Evolutionary conservation across 129 eudicot genomes (phyloP), one percentile per base, ranked within the genome.

Genomic region (Oenanthe sinensis): DNA sequence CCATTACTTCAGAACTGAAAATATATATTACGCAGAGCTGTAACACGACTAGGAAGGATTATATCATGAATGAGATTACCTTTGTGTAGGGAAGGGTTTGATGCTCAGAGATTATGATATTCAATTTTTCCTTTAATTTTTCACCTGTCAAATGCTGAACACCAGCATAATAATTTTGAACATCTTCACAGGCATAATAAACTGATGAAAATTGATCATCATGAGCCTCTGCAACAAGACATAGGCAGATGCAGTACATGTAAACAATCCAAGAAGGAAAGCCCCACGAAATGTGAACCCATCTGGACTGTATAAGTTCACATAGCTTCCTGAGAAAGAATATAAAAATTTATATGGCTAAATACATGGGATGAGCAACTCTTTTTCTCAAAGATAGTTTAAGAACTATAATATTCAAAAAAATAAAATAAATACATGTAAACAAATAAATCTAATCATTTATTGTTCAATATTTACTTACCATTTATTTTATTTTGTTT

Each of bases 151-250:
- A 40, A 72, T 82, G 67, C 63, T 78, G 68, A 15, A 58, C 33
- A 14, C 85, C 76, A 22, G 79, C 68, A 78, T 82, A 82, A 63
- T 82, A 82, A 62, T 43, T 78, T 45, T 60, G 75, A 46, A 73
- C 82, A 78, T 82, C 68, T 78, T 82, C 82, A 73, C 85, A 82
- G 5, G 85, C 50, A 73, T 78, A 72, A 65, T n/a, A 33, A 76
- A 12, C 22, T 16, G 73, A 72, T 6, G 46, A 47, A 17, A n/a
- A 8, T 48, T 43, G 65, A 65, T 75, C 17, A 54, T 36, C 71
- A 46, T 67, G 76, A 40, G 80, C 77, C 74, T 81, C 63, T 49
- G 80, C 84, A 33, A 33, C 76, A 30, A 58, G 45, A 68, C 54
- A 60, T 42, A 81, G 46, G 76, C 76, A 70, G 40, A 81, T 28